These are phyloP conservation scores for Leishmania braziliensis DNA, from an alignment of 208 protist species.

Conservation along the genomic window DNA sequence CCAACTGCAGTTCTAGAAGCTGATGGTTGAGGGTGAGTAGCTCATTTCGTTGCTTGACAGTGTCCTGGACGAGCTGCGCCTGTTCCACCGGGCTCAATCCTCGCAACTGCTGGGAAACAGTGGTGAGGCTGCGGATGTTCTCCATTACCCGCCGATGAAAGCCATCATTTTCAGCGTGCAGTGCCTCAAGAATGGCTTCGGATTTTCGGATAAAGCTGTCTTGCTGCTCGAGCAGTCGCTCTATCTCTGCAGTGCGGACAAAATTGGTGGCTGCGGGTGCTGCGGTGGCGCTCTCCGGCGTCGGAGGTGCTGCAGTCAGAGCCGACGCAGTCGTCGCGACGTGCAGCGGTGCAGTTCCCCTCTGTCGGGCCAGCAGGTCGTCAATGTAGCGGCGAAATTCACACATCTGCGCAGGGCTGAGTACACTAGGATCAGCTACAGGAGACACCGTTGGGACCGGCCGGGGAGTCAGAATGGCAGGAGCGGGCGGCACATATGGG, in stretches of 20 bases:
- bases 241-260: slow-evolving; percentile 10
- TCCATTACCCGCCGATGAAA: slow-evolving; percentile 55
- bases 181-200: slow-evolving; percentile 39
- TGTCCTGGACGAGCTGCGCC: slow-evolving; percentile 57
- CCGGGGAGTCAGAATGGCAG: slow-evolving; percentile 4
- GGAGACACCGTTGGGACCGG: background rate
- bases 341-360: slow-evolving; percentile 10
- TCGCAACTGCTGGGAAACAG: slow-evolving; percentile 23
- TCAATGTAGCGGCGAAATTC: slow-evolving; percentile 75
- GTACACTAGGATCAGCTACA: background rate
- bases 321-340: background rate
- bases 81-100: slow-evolving; percentile 65
- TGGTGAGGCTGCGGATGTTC: slow-evolving; percentile 23
- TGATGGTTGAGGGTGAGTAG: slow-evolving; percentile 69
- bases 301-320: no score
- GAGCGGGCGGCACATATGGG: slow-evolving; percentile 6
- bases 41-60: slow-evolving; percentile 74
- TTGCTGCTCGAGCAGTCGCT: slow-evolving; percentile 41
- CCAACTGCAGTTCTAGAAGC: slow-evolving; percentile 67
- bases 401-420: slow-evolving; percentile 41
- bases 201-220: slow-evolving; percentile 51
- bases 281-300: background rate
- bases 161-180: slow-evolving; percentile 51
- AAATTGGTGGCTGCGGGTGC: background rate
- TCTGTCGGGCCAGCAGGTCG: slow-evolving; percentile 45